Evolutionary conservation across 2,329 filamentous ascomycete species (phyloP), one percentile per base, ranked within the genome.

Genomic region (Escovopsis weberi): DNA sequence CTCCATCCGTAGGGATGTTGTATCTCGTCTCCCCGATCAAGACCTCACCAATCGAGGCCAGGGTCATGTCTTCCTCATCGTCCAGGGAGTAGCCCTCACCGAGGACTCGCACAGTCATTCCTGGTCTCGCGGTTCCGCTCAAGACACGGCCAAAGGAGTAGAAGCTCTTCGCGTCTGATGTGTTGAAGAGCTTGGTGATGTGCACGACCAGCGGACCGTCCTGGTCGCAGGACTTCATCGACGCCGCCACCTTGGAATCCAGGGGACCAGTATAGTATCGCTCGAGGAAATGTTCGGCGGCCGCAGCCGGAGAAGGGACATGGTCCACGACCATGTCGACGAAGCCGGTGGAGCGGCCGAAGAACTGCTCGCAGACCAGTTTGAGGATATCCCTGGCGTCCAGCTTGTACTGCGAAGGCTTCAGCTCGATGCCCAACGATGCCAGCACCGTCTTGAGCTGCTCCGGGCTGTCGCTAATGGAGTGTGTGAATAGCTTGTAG

Each of bases 401-500:
- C 2, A 80, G 76, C 61, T 82, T 91, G 60, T 93, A 85, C 58
- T 96, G 87, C 7, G 86, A 88, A 4, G 91, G 89, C 65, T 96
- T 98, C 48, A 98, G 66, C 18, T 70, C 64, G 53, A 98, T 94
- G 11, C 87, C 86, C 9, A 98, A 69, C 18, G 77, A 78, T 15
- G 74, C 78, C 44, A 98, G 65, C 0, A 87, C 91, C 38, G 73
- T 72, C 55, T 83, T 87, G 46, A 98, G 67, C 52, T 94, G 84
- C 43, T 85, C 80, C 0, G 89, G 84, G 54, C 80, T 89, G 58
- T 93, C 83, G 56, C 87, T 93, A 55, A 98, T 85, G 4, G 88
- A 93, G 59, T 95, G 86, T 12, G 87, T 89, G 60, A 89, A 96
- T 36, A 98, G 72, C 63, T 98, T 98, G 73, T 98, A 98, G 51